Evolutionary conservation across 2,329 filamentous ascomycete species (phyloP), one percentile per base, ranked within the genome.

Genomic region (Dichotomopilus funicola): DNA sequence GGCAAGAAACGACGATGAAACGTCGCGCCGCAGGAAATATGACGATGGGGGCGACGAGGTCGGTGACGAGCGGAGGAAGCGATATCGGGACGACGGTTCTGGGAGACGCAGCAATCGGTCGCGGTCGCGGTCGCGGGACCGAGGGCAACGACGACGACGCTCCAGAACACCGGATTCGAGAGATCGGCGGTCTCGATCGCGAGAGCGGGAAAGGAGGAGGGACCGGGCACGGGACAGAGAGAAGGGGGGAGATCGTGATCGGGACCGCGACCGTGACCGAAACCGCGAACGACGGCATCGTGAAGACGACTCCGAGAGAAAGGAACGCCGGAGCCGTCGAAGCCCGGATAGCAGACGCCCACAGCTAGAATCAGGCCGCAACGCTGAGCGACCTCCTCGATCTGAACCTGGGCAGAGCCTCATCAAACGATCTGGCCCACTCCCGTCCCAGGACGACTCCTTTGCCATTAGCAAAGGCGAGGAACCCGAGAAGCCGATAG

Each of bases 401-500:
- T 13, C 45, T 8, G 58, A 59, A 43, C 45, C 6, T 34, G 48
- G 53, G 31, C 59, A 52, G 19, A 61, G 59, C 37, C 47, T 65
- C 2, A 56, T 70, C 37, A 71, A 65, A 59, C 73, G 69, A 46
- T 66, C 66, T 51, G 80, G 78, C 0, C 81, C 83, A 0, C 69
- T 86, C 9, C 82, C 82, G 1, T 82, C 81, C 0, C 83, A 86
- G 64, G 74, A 74, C 41, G 78, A 77, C 61, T 81, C 81, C 1
- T 86, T 85, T 61, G 81, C 82, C 45, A 65, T 81, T 33, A 78
- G 74, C 31, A 77, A 72, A 6, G 78, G 78, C 47, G 75, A 74
- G 27, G 71, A 73, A 50, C 72, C 78, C 6, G 71, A 75, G 47
- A 76, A 79, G 59, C 84, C 87, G 57, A 91, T 94, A 67, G 86